Conservation (phyloP, 1,284 basidiomycete species). For the Ganoderma boninense region DNA sequence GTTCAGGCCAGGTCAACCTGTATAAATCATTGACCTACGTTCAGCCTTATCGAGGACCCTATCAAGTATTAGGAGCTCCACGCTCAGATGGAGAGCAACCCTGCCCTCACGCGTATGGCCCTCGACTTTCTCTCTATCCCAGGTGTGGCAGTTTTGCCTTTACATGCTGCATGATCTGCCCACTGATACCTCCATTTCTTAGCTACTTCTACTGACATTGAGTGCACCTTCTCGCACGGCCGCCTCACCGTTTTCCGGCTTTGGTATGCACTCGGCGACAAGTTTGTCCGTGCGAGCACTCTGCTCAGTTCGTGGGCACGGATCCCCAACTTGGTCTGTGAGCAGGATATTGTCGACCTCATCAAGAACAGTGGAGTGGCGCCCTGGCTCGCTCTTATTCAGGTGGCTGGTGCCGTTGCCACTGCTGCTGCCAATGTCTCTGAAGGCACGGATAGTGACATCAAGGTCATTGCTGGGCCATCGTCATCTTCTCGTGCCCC, state of each 20-base stretch:
- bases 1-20: too few relatives aligned
- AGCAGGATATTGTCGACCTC: background rate
- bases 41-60: background rate
- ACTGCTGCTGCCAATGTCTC: too few relatives aligned
- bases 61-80: background rate
- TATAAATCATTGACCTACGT: too few relatives aligned
- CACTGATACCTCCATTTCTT: too few relatives aligned
- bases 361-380: too few relatives aligned
- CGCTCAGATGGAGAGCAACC: background rate
- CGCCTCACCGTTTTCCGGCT: background rate
- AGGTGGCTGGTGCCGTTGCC: too few relatives aligned
- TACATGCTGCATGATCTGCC: too few relatives aligned
- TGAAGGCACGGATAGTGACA: too few relatives aligned
- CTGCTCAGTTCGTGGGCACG: background rate
- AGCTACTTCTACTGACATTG: background rate
- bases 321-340: background rate
- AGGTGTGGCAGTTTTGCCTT: too few relatives aligned
- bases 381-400: too few relatives aligned
- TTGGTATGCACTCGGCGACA: background rate
- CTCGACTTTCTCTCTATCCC: background rate
- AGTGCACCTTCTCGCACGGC: background rate
- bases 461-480: too few relatives aligned
- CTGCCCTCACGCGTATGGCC: background rate
- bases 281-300: background rate
- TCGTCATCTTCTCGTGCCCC: too few relatives aligned